Evolutionary conservation across 768 basidiomycete species (phyloP).

Genomic region (Russula griseocarnosa): DNA sequence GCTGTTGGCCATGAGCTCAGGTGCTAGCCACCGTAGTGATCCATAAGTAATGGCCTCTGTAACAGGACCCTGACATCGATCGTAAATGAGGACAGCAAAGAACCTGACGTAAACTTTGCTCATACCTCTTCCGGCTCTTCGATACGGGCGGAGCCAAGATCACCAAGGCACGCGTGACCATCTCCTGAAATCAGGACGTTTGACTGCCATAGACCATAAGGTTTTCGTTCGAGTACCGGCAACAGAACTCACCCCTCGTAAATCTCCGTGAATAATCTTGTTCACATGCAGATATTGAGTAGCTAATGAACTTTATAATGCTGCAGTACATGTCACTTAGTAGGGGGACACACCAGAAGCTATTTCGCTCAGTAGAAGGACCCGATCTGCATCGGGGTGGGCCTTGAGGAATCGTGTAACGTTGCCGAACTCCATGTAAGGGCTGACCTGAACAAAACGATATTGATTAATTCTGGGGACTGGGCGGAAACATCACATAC

Average conservation of each 20-base stretch:
- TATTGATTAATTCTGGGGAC: not conserved
- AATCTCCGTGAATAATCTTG: conserved; percentile 21
- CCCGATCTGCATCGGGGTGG: conserved; percentile 11
- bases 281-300: conserved; percentile 18
- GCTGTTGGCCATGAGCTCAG: conserved; percentile 17
- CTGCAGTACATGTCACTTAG: not conserved
- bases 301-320: conserved; percentile 9
- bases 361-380: conserved; percentile 15
- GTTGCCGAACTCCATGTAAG: conserved; percentile 21
- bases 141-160: conserved; percentile 21
- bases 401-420: conserved; percentile 12
- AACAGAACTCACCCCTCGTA: conserved; percentile 18
- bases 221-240: not conserved
- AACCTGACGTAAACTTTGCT: not conserved
- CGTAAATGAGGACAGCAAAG: not conserved
- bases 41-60: conserved; percentile 8
- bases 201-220: conserved; percentile 10
- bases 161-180: conserved; percentile 13
- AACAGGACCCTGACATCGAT: not conserved
- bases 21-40: conserved; percentile 22
- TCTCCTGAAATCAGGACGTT: conserved; percentile 17
- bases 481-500: conserved; percentile 1
- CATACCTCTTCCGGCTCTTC: conserved; percentile 23
- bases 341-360: conserved; percentile 13
- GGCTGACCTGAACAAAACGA: conserved; percentile 11